These are phyloP conservation scores for Chaetomium sp. DNA, from an alignment of 2,329 filamentous ascomycete species.

Conservation along the genomic window DNA sequence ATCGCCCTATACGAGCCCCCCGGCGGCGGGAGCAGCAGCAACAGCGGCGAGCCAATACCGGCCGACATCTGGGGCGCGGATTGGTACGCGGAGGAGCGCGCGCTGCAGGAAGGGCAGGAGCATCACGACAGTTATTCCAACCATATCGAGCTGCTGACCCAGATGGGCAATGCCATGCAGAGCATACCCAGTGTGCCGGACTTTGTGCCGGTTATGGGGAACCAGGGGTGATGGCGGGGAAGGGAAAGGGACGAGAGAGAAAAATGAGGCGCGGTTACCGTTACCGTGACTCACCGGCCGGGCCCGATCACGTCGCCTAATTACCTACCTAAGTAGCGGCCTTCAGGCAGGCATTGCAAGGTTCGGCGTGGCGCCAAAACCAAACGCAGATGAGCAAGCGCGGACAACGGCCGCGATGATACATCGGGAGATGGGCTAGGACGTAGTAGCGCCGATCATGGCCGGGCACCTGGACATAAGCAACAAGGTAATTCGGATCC, in stretches of 20 bases:
- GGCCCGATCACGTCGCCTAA: not conserved
- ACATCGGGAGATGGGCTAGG: not conserved
- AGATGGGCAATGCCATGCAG: constrained; percentile 42
- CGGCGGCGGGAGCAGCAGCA: not conserved
- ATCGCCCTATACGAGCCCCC: constrained; percentile 59
- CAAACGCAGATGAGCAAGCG: not conserved
- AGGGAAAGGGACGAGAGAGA: not conserved
- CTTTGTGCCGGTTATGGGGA: constrained; percentile 25
- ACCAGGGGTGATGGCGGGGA: constrained; percentile 7
- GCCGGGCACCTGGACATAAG: not conserved
- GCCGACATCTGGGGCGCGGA: constrained; percentile 60
- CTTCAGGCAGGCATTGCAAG: not conserved
- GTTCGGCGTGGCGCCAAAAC: not conserved
- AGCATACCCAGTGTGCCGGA: constrained; percentile 36
- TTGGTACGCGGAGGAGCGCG: constrained; percentile 49
- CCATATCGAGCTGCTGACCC: constrained; percentile 51
- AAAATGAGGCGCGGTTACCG: not conserved
- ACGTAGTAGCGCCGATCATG: not conserved
- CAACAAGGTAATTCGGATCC: not conserved
- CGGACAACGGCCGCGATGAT: not conserved
- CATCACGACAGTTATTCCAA: constrained; percentile 40
- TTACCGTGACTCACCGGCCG: not conserved
- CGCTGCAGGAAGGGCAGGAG: constrained; percentile 38
- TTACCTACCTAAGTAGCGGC: not conserved
- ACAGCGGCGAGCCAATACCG: constrained; percentile 48